Evolutionary conservation across 192 early-diverging fungal genomes (phyloP).

Genomic region (Podila epigama): DNA sequence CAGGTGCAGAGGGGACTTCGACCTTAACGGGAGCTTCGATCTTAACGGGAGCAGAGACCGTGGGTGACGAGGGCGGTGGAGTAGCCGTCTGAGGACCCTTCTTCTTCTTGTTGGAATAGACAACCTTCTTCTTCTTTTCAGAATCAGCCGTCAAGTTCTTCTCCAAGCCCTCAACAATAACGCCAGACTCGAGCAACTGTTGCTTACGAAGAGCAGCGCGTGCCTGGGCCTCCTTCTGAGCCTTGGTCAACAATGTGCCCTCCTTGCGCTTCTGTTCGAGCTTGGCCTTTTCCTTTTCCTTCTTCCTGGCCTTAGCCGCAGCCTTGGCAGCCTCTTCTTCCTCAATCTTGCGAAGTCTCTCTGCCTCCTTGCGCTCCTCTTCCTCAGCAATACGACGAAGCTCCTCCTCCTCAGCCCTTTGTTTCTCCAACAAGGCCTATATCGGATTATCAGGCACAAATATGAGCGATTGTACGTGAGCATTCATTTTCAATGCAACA

Average conservation of each 20-base stretch:
- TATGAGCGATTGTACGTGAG: constrained; percentile 42
- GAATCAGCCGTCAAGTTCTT: constrained; percentile 49
- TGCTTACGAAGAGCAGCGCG: constrained; percentile 74
- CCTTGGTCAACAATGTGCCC: constrained; percentile 92
- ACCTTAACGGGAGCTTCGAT: constrained; percentile 34
- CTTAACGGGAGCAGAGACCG: constrained; percentile 40
- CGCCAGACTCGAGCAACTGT: constrained; percentile 80
- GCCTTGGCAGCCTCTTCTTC: constrained; percentile 83
- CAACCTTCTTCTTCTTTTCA: constrained; percentile 70
- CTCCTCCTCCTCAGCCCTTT: constrained; percentile 83
- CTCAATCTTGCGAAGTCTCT: constrained; percentile 73
- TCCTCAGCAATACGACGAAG: constrained; percentile 70
- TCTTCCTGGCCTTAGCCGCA: constrained; percentile 77
- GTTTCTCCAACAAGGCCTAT: constrained; percentile 76
- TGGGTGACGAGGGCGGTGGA: constrained; percentile 49
- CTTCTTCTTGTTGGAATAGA: constrained; percentile 85
- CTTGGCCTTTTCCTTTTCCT: constrained; percentile 88
- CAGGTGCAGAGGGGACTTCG: constrained; percentile 46
- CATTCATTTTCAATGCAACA: constrained; percentile 10
- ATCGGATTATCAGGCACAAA: constrained; percentile 23
- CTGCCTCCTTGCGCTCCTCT: constrained; percentile 71
- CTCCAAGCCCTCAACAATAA: constrained; percentile 74
- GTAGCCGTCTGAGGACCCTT: constrained; percentile 49
- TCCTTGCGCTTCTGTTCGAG: constrained; percentile 89
- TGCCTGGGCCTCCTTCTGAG: constrained; percentile 87